Base-by-base conservation (phyloP, 1,284 basidiomycete species). In the Apiotrichum montevideense region DNA sequence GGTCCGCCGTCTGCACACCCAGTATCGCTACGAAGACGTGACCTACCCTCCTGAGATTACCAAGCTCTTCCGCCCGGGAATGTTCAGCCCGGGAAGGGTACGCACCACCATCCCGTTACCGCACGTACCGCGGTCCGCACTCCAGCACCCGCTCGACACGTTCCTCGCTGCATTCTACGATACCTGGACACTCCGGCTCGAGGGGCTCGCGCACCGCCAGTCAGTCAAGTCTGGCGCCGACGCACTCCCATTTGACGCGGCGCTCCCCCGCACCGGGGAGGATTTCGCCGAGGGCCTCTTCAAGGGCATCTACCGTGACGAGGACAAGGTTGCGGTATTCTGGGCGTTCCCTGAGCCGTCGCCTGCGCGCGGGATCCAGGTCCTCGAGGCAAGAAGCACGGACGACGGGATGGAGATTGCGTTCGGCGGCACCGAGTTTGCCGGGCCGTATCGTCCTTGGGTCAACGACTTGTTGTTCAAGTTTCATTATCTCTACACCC, bases 111-210 rank as follows among this genome's bases (percentile, higher is more conserved):
- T 37, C 15, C 11, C 6, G 14, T n/a, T 35, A 3, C 4, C 46
- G 3, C 10, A 29, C 10, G 15, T 37, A 6, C 47, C 47, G 4
- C 4, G 9, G 2, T 5, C 11, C 4, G 37, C 48, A 2, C 39
- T 42, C 13, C 6, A 21, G 4, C 32, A 14, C 15, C 41, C 55
- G 33, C 50, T 51, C 33, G 51, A 42, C n/a, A 43, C 55, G 2
- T 48, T 37, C 55, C 21, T 52, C 9, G 2, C 15, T 2, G 55
- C 55, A 2, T 56, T 56, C 46, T 56, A 56, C 41, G 21, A 4
- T 1, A 56, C 55, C 3, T 56, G 55, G 55, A 56, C 55, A 13
- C 46, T 56, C 7, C 55, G 55, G 1, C 29, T 56, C 35, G 55
- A 56, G 40, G 55, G 13, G 9, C 21, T 42, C 13, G 3, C 21